These are phyloP conservation scores for Artemisia princeps DNA, from an alignment of 140 eudicot species.

Conservation along the genomic window DNA sequence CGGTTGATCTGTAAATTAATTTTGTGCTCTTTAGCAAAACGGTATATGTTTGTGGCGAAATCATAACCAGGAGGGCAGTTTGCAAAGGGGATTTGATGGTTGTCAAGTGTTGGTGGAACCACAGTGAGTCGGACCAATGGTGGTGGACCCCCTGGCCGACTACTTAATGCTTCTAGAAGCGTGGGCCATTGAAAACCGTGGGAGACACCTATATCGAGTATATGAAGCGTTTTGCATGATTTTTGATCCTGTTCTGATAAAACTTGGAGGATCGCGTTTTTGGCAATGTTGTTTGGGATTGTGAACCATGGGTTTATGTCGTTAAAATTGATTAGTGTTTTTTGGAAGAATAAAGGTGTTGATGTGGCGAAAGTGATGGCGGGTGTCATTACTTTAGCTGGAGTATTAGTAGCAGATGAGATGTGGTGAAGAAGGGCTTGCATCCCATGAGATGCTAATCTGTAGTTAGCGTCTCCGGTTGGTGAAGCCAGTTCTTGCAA, in stretches of 20 bases:
- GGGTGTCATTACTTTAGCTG: conserved; percentile 18
- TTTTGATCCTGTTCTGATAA: conserved; percentile 37
- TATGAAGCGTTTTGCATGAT: conserved; percentile 42
- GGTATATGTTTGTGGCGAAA: conserved; percentile 44
- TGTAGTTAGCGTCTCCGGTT: conserved; percentile 68
- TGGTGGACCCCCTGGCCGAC: conserved; percentile 69
- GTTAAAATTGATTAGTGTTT: conserved; percentile 52
- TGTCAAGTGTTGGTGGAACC: conserved; percentile 35
- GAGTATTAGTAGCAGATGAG: conserved; percentile 33
- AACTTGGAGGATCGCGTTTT: conserved; percentile 62
- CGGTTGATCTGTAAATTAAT: conserved; percentile 59
- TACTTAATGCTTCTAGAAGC: conserved; percentile 60
- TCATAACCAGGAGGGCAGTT: conserved; percentile 48
- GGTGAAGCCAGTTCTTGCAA: conserved; percentile 66
- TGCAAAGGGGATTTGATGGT: conserved; percentile 48
- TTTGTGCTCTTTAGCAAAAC: conserved; percentile 47
- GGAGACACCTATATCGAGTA: conserved; percentile 70
- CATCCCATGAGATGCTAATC: conserved; percentile 67
- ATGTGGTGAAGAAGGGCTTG: conserved; percentile 57
- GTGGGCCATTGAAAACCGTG: conserved; percentile 84
- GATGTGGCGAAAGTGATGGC: conserved; percentile 39
- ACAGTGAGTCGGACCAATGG: conserved; percentile 70
- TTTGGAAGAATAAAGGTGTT: conserved; percentile 49
- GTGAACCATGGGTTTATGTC: conserved; percentile 78
- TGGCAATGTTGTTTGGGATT: conserved; percentile 73